Conservation (phyloP, 441 rosid species). For the Gossypium davidsonii region DNA sequence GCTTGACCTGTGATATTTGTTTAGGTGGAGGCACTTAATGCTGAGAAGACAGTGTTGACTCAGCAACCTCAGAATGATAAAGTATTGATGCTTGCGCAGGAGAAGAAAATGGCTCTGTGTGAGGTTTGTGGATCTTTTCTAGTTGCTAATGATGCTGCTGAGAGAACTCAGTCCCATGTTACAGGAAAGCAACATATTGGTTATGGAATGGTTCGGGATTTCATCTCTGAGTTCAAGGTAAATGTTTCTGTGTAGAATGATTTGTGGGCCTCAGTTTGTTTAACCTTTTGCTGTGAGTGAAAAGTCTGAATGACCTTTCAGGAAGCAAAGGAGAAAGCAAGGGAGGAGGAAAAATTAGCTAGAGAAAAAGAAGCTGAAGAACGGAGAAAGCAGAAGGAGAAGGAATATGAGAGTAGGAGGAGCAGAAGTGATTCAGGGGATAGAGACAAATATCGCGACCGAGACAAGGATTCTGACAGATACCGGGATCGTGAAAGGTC, state of each 20-base stretch:
- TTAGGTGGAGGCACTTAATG: conserved; percentile 82
- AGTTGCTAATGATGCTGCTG: conserved; percentile 87
- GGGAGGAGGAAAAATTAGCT: conserved; percentile 66
- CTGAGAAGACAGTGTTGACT: conserved; percentile 62
- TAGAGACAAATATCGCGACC: conserved; percentile 43
- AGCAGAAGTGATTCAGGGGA: conserved; percentile 70
- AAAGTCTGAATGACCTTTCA: conserved; percentile 21
- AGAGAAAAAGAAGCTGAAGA: conserved; percentile 89
- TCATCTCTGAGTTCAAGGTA: conserved; percentile 77
- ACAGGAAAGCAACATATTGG: conserved; percentile 96
- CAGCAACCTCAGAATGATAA: conserved; percentile 70
- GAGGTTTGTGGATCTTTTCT: conserved; percentile 97
- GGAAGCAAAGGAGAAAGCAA: conserved; percentile 78
- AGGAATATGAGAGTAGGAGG: conserved; percentile 41
- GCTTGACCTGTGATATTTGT: conserved; percentile 4
- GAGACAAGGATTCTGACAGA: conserved; percentile 60
- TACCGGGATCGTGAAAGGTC: conserved; percentile 61
- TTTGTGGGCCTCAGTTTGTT: not conserved
- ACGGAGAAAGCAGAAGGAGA: conserved; percentile 60
- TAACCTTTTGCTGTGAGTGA: conserved; percentile 5
- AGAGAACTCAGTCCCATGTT: conserved; percentile 96
- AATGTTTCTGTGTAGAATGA: conserved; percentile 8
- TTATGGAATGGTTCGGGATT: conserved; percentile 95
- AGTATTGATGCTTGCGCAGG: conserved; percentile 68
- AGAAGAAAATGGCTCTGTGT: conserved; percentile 94